These are phyloP conservation scores for Hyaloscypha finlandica DNA, from an alignment of 495 filamentous ascomycete genomes.

Conservation along the genomic window DNA sequence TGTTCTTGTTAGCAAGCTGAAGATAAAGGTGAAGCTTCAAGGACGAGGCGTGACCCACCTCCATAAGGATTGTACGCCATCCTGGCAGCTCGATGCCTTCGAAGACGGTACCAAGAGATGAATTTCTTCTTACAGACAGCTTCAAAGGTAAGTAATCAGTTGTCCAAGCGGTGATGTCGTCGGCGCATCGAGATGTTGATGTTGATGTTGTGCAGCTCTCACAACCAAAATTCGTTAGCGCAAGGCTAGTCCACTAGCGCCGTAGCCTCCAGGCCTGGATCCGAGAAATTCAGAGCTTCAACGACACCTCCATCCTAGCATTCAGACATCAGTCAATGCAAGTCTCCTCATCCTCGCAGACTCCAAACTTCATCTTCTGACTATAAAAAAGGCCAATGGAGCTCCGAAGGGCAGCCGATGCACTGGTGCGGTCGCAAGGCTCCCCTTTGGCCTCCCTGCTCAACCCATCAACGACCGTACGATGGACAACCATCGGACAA, in stretches of 20 bases:
- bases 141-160: background rate
- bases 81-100: conserved; percentile 1
- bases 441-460: conserved; percentile 35
- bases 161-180: conserved; percentile 9
- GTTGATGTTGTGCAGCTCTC: background rate
- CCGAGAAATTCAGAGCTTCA: conserved; percentile 13
- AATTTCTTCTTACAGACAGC: background rate
- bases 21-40: conserved; percentile 1
- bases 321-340: conserved; percentile 15
- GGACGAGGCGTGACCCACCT: conserved; percentile 52
- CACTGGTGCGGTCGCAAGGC: conserved; percentile 32
- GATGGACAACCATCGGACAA: conserved; percentile 22
- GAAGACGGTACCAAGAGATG: conserved; percentile 14
- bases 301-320: conserved; percentile 20
- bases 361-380: conserved; percentile 17
- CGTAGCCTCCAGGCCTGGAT: conserved; percentile 12
- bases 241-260: conserved; percentile 28
- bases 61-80: conserved; percentile 81
- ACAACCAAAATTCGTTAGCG: conserved; percentile 22
- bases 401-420: conserved; percentile 39
- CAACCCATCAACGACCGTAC: conserved; percentile 23
- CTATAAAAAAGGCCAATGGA: conserved; percentile 36
- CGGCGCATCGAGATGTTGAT: conserved; percentile 9
- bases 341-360: conserved; percentile 16
- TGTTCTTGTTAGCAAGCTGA: conserved; percentile 23